Percentiles rank a stretch among this genome's conserved stretches.
These are phyloP conservation scores for Phanerochaete carnosa DNA, from an alignment of 768 basidiomycete species.

Conservation along the genomic window DNA sequence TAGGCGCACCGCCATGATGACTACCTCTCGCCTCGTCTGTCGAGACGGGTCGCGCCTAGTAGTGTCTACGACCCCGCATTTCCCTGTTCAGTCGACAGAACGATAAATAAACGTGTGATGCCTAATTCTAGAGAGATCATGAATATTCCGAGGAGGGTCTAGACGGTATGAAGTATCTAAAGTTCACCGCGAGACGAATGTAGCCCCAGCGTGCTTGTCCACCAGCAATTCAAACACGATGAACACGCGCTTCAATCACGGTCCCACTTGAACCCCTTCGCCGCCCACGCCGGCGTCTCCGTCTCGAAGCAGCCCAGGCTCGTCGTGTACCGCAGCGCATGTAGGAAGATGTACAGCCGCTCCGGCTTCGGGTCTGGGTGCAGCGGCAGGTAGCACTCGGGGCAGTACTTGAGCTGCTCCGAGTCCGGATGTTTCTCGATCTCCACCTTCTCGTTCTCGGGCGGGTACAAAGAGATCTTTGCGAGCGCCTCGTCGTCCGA, in stretches of 20 bases:
- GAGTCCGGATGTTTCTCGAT: constrained; percentile 12
- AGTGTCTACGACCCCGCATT: no score
- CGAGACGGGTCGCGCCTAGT: no score
- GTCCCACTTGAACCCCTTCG: constrained; percentile 69
- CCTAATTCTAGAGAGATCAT: no score
- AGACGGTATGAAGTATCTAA: no score
- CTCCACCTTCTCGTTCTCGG: neutral
- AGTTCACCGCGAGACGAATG: no score
- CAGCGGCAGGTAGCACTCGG: constrained; percentile 88
- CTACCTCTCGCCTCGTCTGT: no score
- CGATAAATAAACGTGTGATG: no score
- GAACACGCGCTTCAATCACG: constrained; percentile 1
- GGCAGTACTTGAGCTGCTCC: constrained; percentile 59
- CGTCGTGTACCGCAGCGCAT: constrained; percentile 83
- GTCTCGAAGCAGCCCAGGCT: constrained; percentile 82
- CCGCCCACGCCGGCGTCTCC: constrained; percentile 88
- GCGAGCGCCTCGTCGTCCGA: constrained; percentile 48
- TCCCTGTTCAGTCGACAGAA: no score
- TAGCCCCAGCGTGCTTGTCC: no score
- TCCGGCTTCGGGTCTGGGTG: constrained; percentile 93
- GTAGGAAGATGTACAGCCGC: constrained; percentile 91
- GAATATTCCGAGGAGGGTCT: no score
- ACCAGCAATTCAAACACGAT: no score
- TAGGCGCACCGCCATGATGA: no score
- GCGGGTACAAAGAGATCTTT: constrained; percentile 16